Evolutionary conservation across 805 yeast species (phyloP).

Genomic region (Pichia manshurica): DNA sequence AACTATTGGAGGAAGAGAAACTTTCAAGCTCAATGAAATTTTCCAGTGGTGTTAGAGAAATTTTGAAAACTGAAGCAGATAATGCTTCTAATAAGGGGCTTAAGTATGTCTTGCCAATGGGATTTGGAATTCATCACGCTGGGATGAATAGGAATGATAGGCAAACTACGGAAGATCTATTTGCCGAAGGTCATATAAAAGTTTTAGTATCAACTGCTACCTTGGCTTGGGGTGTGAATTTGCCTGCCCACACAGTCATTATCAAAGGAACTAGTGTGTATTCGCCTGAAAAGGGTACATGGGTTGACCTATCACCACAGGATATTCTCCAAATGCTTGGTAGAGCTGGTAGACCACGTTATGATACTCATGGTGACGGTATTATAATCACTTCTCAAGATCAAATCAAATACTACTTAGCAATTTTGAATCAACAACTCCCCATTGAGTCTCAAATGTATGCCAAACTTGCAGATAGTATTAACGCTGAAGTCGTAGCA

Average conservation of each 20-base stretch:
- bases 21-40: constrained; percentile 37
- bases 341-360: constrained; percentile 95
- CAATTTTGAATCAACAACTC: constrained; percentile 82
- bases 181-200: constrained; percentile 82
- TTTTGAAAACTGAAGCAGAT: constrained; percentile 59
- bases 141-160: constrained; percentile 73
- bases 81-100: constrained; percentile 47
- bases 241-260: constrained; percentile 92
- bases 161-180: constrained; percentile 72
- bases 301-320: constrained; percentile 92
- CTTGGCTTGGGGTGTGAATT: constrained; percentile 94
- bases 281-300: constrained; percentile 81
- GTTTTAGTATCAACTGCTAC: constrained; percentile 89
- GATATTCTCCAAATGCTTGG: constrained; percentile 97
- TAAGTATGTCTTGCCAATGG: constrained; percentile 56
- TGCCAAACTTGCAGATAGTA: constrained; percentile 58
- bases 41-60: constrained; percentile 55
- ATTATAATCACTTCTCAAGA: constrained; percentile 82
- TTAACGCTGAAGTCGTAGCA: constrained; percentile 82
- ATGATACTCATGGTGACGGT: constrained; percentile 90
- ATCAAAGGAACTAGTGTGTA: constrained; percentile 92
- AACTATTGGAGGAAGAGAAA: constrained; percentile 51
- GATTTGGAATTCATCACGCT: constrained; percentile 91
- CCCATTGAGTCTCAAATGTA: constrained; percentile 89
- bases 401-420: constrained; percentile 82